phyloP scores from a whole-genome alignment of 208 protist species.

The Borovskyia barvae region DNA sequence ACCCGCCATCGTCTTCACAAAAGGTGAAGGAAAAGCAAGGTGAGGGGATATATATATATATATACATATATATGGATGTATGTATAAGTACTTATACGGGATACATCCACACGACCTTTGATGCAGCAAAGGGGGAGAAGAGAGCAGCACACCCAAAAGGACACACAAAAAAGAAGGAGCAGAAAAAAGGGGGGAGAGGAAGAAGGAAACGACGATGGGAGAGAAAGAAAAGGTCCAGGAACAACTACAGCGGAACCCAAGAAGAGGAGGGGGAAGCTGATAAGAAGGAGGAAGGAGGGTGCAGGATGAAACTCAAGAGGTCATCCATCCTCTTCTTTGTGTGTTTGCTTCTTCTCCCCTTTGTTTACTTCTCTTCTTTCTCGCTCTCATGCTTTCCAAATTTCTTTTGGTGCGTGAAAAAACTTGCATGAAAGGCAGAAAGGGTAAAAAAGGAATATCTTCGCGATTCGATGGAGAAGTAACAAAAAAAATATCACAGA shows the following conservation, averaged over 20 bases:
- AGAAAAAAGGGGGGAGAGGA: background rate
- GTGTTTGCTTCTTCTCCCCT: background rate
- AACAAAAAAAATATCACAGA: background rate
- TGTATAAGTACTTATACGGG: background rate
- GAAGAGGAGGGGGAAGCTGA: no score
- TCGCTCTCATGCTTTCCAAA: no score
- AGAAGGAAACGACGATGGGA: conserved; percentile 1
- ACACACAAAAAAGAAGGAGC: background rate
- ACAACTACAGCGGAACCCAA: no score
- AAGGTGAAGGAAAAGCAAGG: no score
- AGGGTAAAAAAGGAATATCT: background rate
- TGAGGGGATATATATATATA: no score
- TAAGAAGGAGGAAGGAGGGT: no score
- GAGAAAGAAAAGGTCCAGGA: background rate
- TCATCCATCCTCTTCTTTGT: no score
- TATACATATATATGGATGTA: background rate
- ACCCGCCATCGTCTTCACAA: no score
- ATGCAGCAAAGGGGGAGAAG: background rate
- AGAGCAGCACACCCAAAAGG: background rate
- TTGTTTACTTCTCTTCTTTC: conserved; percentile 1
- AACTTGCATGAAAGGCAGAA: background rate
- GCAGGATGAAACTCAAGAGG: no score
- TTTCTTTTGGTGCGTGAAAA: background rate
- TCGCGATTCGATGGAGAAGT: no score
- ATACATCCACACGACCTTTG: background rate